Evolutionary conservation across 148 eudicot genomes (phyloP).

Genomic region (Persicaria tinctoria): DNA sequence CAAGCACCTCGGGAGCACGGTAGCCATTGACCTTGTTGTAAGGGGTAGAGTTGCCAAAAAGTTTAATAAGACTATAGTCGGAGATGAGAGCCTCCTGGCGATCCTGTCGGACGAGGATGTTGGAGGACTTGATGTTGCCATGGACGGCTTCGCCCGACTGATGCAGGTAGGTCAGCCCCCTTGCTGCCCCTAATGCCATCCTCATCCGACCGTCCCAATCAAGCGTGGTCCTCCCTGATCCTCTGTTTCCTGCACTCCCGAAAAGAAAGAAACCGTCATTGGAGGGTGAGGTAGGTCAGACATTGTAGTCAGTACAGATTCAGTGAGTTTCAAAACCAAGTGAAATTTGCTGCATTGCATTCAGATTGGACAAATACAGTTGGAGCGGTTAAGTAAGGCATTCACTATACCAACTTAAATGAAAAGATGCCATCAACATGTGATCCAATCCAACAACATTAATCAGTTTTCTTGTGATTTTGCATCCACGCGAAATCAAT

Average conservation of each 20-base stretch:
- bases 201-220: slow-evolving; percentile 88
- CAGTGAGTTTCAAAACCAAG: neutral
- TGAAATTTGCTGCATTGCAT: too few relatives aligned
- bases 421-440: neutral
- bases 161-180: slow-evolving; percentile 71
- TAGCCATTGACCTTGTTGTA: slow-evolving; percentile 28
- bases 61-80: slow-evolving; percentile 29
- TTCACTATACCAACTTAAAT: neutral
- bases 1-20: slow-evolving; percentile 40
- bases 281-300: neutral
- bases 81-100: slow-evolving; percentile 23
- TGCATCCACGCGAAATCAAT: neutral
- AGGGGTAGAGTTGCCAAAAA: slow-evolving; percentile 26
- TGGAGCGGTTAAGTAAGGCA: neutral
- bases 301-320: neutral
- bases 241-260: slow-evolving; percentile 61
- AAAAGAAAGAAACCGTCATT: neutral
- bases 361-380: neutral
- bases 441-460: neutral
- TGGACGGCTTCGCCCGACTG: slow-evolving; percentile 51
- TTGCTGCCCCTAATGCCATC: slow-evolving; percentile 59
- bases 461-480: neutral
- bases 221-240: slow-evolving; percentile 69
- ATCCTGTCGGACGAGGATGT: slow-evolving; percentile 18
- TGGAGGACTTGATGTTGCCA: slow-evolving; percentile 87